A percentile compares a stretch with the other conserved stretches of the same genome.
These are phyloP conservation scores for Dactylonectria estremocensis DNA, from an alignment of 2,329 filamentous ascomycete species.

Conservation along the genomic window DNA sequence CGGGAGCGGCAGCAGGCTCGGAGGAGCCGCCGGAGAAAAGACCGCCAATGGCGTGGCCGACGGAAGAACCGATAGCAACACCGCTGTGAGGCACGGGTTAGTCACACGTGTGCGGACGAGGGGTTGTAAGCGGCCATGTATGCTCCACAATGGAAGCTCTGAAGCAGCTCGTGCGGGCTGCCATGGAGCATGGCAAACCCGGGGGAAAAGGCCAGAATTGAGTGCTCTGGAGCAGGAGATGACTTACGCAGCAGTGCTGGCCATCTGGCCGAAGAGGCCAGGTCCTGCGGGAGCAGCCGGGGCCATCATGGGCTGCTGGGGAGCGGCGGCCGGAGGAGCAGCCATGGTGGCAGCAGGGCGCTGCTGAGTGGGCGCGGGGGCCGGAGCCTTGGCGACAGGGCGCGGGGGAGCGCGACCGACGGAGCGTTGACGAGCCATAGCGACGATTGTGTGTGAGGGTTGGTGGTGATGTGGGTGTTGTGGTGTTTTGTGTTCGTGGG, in stretches of 20 bases:
- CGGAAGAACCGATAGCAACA: constrained; percentile 94
- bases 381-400: constrained; percentile 74
- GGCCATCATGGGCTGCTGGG: constrained; percentile 25
- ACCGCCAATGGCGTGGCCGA: constrained; percentile 94
- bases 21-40: constrained; percentile 84
- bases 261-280: constrained; percentile 96
- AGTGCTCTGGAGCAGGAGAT: not conserved
- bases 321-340: constrained; percentile 62
- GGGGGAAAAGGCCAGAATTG: not conserved
- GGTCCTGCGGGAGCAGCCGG: constrained; percentile 72
- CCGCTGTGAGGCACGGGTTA: constrained; percentile 71
- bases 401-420: constrained; percentile 76
- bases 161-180: not conserved
- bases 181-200: not conserved
- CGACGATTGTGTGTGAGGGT: constrained; percentile 42
- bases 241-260: constrained; percentile 97
- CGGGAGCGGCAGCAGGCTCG: constrained; percentile 64
- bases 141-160: constrained; percentile 26
- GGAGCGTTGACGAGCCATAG: constrained; percentile 85
- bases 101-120: constrained; percentile 34
- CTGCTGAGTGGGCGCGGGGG: constrained; percentile 73
- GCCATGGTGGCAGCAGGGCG: constrained; percentile 81
- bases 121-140: constrained; percentile 16
- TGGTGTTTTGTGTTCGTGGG: constrained; percentile 24
- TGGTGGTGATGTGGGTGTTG: constrained; percentile 34